Evolutionary conservation across 208 protist species (phyloP).

Genomic region (Trichomonas vaginalis): DNA sequence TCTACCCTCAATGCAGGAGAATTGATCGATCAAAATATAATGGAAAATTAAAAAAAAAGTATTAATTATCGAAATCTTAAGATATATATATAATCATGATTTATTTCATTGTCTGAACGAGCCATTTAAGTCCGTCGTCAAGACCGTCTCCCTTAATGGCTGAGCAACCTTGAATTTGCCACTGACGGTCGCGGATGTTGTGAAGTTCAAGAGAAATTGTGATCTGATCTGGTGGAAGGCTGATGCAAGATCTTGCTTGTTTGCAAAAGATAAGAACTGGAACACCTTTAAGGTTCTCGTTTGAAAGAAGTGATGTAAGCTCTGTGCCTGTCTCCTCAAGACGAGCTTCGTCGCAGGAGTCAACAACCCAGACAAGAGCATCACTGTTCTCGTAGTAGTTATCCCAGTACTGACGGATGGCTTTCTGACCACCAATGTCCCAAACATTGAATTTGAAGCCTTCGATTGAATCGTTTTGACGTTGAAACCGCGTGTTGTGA

Average conservation of each 20-base stretch:
- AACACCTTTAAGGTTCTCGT: slow-evolving; percentile 68
- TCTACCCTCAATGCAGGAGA: no score
- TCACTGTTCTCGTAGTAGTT: slow-evolving; percentile 81
- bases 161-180: slow-evolving; percentile 24
- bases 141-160: slow-evolving; percentile 27
- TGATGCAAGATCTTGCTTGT: slow-evolving; percentile 79
- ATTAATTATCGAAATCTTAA: no score
- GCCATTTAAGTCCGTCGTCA: slow-evolving; percentile 25
- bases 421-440: slow-evolving; percentile 79
- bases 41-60: no score
- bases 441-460: slow-evolving; percentile 81
- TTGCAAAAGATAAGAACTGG: slow-evolving; percentile 79
- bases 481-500: slow-evolving; percentile 85
- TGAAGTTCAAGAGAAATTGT: slow-evolving; percentile 19
- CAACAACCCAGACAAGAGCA: slow-evolving; percentile 42
- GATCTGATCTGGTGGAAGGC: slow-evolving; percentile 38
- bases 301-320: slow-evolving; percentile 61
- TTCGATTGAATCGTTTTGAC: slow-evolving; percentile 69
- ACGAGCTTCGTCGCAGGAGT: slow-evolving; percentile 47
- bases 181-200: slow-evolving; percentile 16
- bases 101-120: slow-evolving; percentile 22
- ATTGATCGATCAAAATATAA: no score
- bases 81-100: no score
- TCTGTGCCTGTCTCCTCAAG: slow-evolving; percentile 65
- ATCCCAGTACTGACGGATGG: slow-evolving; percentile 77